Conservation (phyloP, 2,329 filamentous ascomycete species). For the Diaporthe sp. region DNA sequence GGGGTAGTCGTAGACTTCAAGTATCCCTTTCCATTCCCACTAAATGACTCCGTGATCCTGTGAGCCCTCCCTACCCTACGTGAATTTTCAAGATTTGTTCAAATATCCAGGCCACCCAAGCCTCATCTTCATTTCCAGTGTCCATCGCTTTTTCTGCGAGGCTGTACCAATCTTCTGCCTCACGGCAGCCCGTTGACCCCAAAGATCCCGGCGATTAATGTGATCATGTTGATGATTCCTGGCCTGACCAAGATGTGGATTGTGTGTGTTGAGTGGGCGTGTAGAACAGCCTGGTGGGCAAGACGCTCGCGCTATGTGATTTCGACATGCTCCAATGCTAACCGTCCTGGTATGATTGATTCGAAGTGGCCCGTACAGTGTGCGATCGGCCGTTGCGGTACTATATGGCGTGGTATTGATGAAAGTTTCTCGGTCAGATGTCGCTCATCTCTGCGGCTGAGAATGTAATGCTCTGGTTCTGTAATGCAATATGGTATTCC, state of each 20-base stretch:
- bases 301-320: slow-evolving; percentile 20
- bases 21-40: slow-evolving; percentile 20
- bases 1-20: not conserved
- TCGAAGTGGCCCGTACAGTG: not conserved
- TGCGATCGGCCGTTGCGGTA: not conserved
- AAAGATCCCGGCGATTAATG: not conserved
- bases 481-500: slow-evolving; percentile 1
- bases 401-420: not conserved
- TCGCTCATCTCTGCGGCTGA: not conserved
- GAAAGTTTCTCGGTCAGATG: not conserved
- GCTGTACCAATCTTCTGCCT: slow-evolving; percentile 1
- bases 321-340: slow-evolving; percentile 23
- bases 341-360: not conserved
- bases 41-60: slow-evolving; percentile 16
- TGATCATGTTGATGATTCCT: not conserved
- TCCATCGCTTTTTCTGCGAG: slow-evolving; percentile 1
- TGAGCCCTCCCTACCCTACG: slow-evolving; percentile 6
- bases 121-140: slow-evolving; percentile 1
- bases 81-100: slow-evolving; percentile 13
- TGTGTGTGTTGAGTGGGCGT: not conserved
- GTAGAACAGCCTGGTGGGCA: not conserved
- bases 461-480: slow-evolving; percentile 1
- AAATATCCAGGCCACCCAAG: not conserved
- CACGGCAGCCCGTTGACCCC: not conserved
- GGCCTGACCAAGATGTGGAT: not conserved